These are phyloP conservation scores for Primulina huaijiensis DNA, from an alignment of 257 asterid species.

Conservation along the genomic window DNA sequence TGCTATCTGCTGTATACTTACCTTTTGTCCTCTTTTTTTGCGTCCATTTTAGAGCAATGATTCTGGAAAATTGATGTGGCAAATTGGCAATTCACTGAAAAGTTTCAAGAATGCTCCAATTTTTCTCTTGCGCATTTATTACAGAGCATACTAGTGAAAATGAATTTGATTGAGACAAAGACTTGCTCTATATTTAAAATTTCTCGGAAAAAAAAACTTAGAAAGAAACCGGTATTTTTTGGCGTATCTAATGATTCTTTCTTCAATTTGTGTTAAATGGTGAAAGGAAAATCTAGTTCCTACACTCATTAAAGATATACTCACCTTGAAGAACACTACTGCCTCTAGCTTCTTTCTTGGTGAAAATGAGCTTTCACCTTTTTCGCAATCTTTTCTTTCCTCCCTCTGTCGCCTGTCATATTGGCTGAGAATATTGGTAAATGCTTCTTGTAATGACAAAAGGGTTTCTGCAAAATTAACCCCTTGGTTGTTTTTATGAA, in stretches of 20 bases:
- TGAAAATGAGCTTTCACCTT: background rate
- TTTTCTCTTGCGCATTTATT: background rate
- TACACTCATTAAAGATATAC: background rate
- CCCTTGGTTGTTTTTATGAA: background rate
- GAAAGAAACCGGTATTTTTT: background rate
- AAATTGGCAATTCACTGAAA: constrained; percentile 8
- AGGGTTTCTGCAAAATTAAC: background rate
- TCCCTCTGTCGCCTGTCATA: background rate
- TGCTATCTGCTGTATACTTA: constrained; percentile 23
- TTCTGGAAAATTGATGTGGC: background rate
- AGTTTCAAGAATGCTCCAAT: background rate
- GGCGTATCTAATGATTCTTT: background rate
- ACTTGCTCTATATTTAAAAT: background rate
- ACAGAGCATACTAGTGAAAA: background rate
- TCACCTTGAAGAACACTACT: constrained; percentile 23
- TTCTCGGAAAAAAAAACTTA: background rate
- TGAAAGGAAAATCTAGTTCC: too few relatives aligned
- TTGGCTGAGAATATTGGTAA: background rate
- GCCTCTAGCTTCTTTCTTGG: constrained; percentile 16
- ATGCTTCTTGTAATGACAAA: too few relatives aligned
- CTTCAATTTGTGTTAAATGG: background rate
- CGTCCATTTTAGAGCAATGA: constrained; percentile 2
- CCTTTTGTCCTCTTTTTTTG: constrained; percentile 3
- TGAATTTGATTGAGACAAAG: too few relatives aligned
- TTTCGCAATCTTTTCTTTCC: background rate